Evolutionary conservation across 1,284 basidiomycete species (phyloP).

Genomic region (Malassezia restricta): DNA sequence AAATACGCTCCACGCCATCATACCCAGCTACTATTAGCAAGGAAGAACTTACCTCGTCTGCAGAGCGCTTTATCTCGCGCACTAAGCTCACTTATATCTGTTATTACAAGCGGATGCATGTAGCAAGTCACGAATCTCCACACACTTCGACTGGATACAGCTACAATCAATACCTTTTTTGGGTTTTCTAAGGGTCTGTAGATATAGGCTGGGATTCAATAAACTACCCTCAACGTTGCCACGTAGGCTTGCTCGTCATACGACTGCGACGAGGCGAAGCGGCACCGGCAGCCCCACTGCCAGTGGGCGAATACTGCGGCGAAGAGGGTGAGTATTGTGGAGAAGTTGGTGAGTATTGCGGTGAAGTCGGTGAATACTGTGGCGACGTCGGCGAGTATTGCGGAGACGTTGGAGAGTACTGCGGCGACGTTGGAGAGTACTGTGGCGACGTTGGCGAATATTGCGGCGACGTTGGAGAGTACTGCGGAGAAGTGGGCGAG

Average conservation of each 20-base stretch:
- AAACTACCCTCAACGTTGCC: conserved; percentile 22
- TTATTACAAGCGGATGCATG: background rate
- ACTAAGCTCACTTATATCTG: background rate
- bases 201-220: no score
- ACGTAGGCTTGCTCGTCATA: conserved; percentile 35
- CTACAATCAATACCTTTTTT: no score
- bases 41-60: conserved; percentile 9
- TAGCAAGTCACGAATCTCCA: no score
- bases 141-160: no score
- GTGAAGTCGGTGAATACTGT: conserved; percentile 34
- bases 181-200: no score
- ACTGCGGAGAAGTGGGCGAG: conserved; percentile 39
- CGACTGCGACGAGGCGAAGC: conserved; percentile 35
- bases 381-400: conserved; percentile 40
- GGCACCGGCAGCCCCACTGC: conserved; percentile 18
- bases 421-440: conserved; percentile 62
- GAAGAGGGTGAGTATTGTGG: conserved; percentile 51
- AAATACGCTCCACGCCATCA: conserved; percentile 1
- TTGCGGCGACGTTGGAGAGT: conserved; percentile 38
- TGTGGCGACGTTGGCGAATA: conserved; percentile 35
- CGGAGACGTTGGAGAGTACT: conserved; percentile 45
- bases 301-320: conserved; percentile 36
- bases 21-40: conserved; percentile 2
- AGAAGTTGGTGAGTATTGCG: conserved; percentile 34
- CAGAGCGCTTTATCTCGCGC: conserved; percentile 11